Percentiles rank a stretch among this genome's conserved stretches.
phyloP scores from a whole-genome alignment of 2,329 filamentous ascomycete genomes.

The Coccinonectria pachysandricola region DNA sequence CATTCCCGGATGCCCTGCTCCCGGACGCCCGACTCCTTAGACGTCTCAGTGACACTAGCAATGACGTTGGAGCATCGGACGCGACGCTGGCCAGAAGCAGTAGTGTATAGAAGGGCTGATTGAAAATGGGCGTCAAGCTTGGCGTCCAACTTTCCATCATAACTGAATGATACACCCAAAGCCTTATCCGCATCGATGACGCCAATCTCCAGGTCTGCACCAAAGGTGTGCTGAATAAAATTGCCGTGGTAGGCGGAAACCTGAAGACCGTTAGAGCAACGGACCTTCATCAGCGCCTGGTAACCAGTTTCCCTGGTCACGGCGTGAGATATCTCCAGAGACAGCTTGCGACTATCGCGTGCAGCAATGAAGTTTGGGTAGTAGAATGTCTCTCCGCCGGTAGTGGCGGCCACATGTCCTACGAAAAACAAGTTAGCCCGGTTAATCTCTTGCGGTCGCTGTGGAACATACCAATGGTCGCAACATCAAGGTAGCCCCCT shows the following conservation, averaged over 20 bases:
- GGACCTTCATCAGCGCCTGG: constrained; percentile 95
- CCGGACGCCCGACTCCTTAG: constrained; percentile 27
- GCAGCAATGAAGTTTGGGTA: constrained; percentile 92
- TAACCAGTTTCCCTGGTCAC: constrained; percentile 87
- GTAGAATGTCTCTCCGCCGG: constrained; percentile 93
- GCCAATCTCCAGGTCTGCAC: constrained; percentile 88
- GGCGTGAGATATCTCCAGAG: constrained; percentile 74
- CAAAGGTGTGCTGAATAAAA: constrained; percentile 91
- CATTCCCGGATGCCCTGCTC: constrained; percentile 58
- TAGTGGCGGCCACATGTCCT: constrained; percentile 77
- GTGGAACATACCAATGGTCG: constrained; percentile 63
- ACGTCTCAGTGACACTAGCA: constrained; percentile 71
- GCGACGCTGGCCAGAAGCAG: constrained; percentile 74
- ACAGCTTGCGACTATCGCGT: constrained; percentile 74
- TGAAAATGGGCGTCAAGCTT: constrained; percentile 98
- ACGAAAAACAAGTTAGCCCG: constrained; percentile 10
- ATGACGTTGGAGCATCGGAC: constrained; percentile 92
- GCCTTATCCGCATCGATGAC: constrained; percentile 90
- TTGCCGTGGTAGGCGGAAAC: constrained; percentile 92
- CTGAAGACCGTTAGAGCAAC: constrained; percentile 92
- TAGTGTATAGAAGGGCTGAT: constrained; percentile 87
- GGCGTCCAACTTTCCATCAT: constrained; percentile 94
- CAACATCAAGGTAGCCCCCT: constrained; percentile 85
- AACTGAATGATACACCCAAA: constrained; percentile 80
- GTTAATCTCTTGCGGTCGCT: not conserved